phyloP scores from a whole-genome alignment of 208 protist species.

The Spongospora subterranea region DNA sequence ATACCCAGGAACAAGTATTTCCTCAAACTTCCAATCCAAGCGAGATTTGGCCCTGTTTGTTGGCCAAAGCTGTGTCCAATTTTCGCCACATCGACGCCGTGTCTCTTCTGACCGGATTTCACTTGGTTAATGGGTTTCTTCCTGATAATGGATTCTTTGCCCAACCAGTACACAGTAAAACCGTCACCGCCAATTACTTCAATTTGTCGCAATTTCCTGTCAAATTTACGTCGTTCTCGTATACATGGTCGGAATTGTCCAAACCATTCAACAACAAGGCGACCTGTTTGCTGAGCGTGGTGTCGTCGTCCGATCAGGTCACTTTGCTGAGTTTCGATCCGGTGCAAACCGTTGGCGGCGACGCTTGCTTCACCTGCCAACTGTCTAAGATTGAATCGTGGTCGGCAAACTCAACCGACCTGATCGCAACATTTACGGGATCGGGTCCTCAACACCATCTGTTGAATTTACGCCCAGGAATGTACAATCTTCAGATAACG shows the following conservation, averaged over 20 bases:
- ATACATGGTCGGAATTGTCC: not conserved
- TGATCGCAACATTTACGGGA: not conserved
- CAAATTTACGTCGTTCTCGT: not conserved
- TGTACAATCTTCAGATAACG: not conserved
- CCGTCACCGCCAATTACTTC: not conserved
- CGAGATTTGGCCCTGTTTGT: not conserved
- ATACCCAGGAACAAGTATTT: not conserved
- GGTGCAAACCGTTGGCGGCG: not conserved
- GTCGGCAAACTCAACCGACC: not conserved
- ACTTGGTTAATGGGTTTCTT: not conserved
- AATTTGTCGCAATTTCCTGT: not conserved
- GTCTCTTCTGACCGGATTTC: not conserved
- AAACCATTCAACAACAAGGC: constrained; percentile 22
- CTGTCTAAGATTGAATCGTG: not conserved
- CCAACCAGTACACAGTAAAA: not conserved
- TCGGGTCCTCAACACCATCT: not conserved
- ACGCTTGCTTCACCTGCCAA: not conserved
- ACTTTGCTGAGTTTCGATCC: not conserved
- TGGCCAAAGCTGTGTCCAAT: constrained; percentile 7
- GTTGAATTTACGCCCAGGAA: not conserved
- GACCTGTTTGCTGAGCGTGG: not conserved
- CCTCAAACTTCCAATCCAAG: not conserved
- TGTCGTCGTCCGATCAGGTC: not conserved
- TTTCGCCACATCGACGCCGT: not conserved
- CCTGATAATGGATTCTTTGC: not conserved